Percentiles rank a stretch among this genome's conserved stretches.
These are phyloP conservation scores for Clitopilus passeckerianus DNA, from an alignment of 768 basidiomycete species.

Conservation along the genomic window DNA sequence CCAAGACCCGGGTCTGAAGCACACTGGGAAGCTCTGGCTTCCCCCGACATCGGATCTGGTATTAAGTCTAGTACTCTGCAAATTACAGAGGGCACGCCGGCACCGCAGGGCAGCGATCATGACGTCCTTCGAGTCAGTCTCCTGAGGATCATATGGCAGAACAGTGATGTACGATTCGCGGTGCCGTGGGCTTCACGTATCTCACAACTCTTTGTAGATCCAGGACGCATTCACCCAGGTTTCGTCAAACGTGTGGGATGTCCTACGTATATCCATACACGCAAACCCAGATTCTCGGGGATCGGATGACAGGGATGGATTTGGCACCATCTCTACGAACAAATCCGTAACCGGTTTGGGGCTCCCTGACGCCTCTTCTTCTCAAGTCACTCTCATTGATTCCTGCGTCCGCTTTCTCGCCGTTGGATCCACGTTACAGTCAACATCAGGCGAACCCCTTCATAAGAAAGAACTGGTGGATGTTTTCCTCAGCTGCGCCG, in stretches of 20 bases:
- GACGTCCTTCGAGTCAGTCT: slow-evolving; percentile 31
- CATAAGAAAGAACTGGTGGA: slow-evolving; percentile 60
- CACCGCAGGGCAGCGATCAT: slow-evolving; percentile 4
- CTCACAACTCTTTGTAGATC: slow-evolving; percentile 32
- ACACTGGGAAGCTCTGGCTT: slow-evolving; percentile 41
- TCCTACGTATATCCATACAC: slow-evolving; percentile 33
- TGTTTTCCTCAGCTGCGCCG: slow-evolving; percentile 40
- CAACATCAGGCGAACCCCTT: slow-evolving; percentile 50
- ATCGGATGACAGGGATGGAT: slow-evolving; percentile 48
- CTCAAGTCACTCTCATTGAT: slow-evolving; percentile 24
- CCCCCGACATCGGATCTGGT: slow-evolving; percentile 46
- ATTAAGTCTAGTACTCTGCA: slow-evolving; percentile 54
- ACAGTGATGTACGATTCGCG: slow-evolving; percentile 51
- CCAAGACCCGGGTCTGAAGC: slow-evolving; percentile 12
- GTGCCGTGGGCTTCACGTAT: neutral
- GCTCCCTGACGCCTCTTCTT: neutral
- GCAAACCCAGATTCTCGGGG: slow-evolving; percentile 15
- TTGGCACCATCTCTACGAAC: slow-evolving; percentile 44
- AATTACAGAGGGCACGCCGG: slow-evolving; percentile 18
- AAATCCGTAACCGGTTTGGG: neutral
- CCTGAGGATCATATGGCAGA: slow-evolving; percentile 61
- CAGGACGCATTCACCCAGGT: slow-evolving; percentile 38
- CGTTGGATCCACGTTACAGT: slow-evolving; percentile 58
- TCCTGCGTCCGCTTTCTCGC: slow-evolving; percentile 59
- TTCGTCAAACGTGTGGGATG: slow-evolving; percentile 25